Conservation (phyloP, 331 rosid genomes). For the Arachis monticola region DNA sequence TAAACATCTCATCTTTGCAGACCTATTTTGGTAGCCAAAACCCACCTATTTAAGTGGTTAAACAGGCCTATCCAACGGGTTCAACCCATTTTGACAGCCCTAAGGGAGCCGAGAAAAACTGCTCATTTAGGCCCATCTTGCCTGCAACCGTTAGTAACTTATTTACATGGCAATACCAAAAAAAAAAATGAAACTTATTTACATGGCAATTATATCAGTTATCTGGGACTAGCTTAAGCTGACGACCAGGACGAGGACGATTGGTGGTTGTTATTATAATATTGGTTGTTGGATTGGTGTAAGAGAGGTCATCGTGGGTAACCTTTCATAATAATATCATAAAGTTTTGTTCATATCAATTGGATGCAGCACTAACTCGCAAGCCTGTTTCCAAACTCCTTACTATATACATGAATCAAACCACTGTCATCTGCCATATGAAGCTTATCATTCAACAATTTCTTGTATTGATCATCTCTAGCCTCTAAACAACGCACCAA, state of each 20-base stretch:
- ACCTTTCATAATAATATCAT: neutral
- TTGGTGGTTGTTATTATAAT: neutral
- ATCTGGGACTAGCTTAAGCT: conserved; percentile 24
- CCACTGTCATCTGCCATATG: conserved; percentile 59
- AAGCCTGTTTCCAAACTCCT: conserved; percentile 57
- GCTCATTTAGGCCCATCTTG: no score
- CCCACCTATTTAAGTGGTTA: no score
- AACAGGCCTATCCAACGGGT: no score
- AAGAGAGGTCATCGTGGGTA: neutral
- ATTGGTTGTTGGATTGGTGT: neutral
- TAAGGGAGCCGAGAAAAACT: no score
- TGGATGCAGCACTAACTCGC: conserved; percentile 48
- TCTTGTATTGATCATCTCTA: conserved; percentile 77
- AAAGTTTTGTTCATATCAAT: conserved; percentile 11
- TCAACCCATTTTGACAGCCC: no score
- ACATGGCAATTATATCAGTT: conserved; percentile 39
- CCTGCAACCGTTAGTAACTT: no score
- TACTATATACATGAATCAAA: conserved; percentile 61
- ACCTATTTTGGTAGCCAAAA: no score
- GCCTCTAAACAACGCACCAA: conserved; percentile 72
- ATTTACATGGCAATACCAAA: no score
- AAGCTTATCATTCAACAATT: conserved; percentile 70
- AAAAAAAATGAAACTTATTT: no score
- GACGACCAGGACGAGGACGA: neutral
- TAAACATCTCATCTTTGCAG: no score